phyloP scores from a whole-genome alignment of 495 filamentous ascomycete species.

The Aspergillus sparsus region DNA sequence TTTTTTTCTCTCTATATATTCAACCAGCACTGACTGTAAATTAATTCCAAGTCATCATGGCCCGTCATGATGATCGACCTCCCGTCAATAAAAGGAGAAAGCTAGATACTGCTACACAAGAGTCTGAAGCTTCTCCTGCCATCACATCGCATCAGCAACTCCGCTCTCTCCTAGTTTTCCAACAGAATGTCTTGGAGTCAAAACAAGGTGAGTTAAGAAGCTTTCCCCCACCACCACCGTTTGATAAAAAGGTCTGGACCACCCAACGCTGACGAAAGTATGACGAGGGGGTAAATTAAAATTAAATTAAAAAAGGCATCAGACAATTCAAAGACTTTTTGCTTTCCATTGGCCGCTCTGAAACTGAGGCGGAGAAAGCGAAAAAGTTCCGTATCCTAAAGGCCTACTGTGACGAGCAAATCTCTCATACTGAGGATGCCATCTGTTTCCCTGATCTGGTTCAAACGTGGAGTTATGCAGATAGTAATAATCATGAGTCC shows the following conservation, averaged over 20 bases:
- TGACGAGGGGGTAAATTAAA: not conserved
- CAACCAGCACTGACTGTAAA: not conserved
- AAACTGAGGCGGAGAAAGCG: constrained; percentile 49
- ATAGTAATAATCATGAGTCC: constrained; percentile 69
- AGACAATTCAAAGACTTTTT: constrained; percentile 77
- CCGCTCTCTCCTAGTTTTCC: constrained; percentile 62
- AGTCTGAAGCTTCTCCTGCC: constrained; percentile 37
- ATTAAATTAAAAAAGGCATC: constrained; percentile 52
- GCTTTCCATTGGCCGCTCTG: constrained; percentile 57
- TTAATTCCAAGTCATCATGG: constrained; percentile 23
- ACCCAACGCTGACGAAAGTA: not conserved
- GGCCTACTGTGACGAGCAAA: constrained; percentile 71
- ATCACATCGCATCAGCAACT: constrained; percentile 62
- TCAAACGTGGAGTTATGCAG: constrained; percentile 75
- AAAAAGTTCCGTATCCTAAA: constrained; percentile 63
- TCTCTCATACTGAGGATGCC: constrained; percentile 54
- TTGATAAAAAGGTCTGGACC: not conserved
- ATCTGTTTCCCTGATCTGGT: constrained; percentile 72
- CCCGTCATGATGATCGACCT: constrained; percentile 25
- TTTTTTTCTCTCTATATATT: not conserved
- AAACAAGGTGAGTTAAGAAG: constrained; percentile 60
- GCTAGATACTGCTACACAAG: constrained; percentile 30
- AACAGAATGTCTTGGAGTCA: constrained; percentile 59
- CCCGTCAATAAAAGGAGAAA: constrained; percentile 46
- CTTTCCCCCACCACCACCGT: not conserved